Base-by-base conservation (phyloP, 2,329 filamentous ascomycete species). In the Rhexocercosporidium sp. region DNA sequence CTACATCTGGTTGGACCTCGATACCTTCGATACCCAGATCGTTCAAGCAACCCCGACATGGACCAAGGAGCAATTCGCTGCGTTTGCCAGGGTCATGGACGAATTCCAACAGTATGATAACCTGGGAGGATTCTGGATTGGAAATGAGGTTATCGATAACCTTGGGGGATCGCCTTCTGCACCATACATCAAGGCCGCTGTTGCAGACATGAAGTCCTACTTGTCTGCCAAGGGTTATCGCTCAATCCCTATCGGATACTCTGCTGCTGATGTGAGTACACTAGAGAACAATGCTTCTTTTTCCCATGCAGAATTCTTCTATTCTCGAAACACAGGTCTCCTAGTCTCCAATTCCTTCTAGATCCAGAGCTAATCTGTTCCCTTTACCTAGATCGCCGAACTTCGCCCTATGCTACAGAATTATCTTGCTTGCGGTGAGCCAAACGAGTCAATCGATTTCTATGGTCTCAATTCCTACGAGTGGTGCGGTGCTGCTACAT, bases 1-100 rank as follows among this genome's bases (percentile, higher is more conserved):
- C 78, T 96, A 96, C 77, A 80, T 94, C 65, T 91, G 94, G 77
- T 85, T 96, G 59, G 94, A 97, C 78, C 84, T 97, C 66, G 94
- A 93, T 75, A 92, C 90, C 6, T 91, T 92, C 75, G 80, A 82
- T 71, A 90, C 88, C 0, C 89, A 91, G 76, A 90, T 93, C 69
- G 78, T 87, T 66, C 68, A 90, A 85, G 81, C 81, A 37, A 78
- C 80, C 12, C 89, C 90, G 2, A 83, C 83, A 68, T 97, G 93
- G 92, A 95, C 90, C 72, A 74, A 88, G 70, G 86, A 86, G 4
- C 92, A 95, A 80, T 86, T 88, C 71, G 81, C 88, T 63, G 83
- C 83, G 20, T 74, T 92, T 76, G 90, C 92, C 77, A 85, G 88
- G 29, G 91, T 89, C 37, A 85, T 92, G 72, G 89, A 92, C 77